Percentiles rank a stretch among this genome's conserved stretches.
phyloP scores from a whole-genome alignment of 2,329 filamentous ascomycete species.

The Beauveria varroae region DNA sequence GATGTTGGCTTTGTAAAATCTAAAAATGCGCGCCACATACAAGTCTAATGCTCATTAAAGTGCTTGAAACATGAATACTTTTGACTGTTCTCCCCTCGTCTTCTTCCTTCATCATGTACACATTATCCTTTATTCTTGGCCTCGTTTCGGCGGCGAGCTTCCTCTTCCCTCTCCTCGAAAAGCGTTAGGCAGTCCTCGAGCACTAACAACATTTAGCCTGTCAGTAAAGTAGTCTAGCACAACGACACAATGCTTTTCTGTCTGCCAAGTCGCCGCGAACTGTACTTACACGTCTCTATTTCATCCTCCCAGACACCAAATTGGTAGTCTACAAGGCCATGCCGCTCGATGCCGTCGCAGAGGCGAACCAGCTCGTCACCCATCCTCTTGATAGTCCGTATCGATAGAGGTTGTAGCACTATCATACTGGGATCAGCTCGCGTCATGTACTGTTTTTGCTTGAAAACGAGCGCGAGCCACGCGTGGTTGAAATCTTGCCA shows the following conservation, averaged over 20 bases:
- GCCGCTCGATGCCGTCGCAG: slow-evolving; percentile 79
- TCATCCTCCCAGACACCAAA: slow-evolving; percentile 95
- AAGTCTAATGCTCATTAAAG: not conserved
- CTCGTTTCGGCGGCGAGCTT: not conserved
- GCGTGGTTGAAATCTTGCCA: slow-evolving; percentile 95
- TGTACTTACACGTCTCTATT: slow-evolving; percentile 67
- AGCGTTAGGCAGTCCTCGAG: slow-evolving; percentile 37
- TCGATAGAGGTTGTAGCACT: slow-evolving; percentile 50
- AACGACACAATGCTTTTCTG: not conserved
- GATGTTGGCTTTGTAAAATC: not conserved
- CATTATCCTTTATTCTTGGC: slow-evolving; percentile 5
- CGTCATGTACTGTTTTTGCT: slow-evolving; percentile 70
- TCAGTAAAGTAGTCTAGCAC: not conserved
- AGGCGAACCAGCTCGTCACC: slow-evolving; percentile 73
- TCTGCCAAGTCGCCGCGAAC: not conserved
- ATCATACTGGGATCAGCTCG: slow-evolving; percentile 45
- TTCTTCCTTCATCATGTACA: not conserved
- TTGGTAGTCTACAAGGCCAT: slow-evolving; percentile 95
- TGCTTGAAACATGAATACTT: not conserved
- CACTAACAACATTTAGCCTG: slow-evolving; percentile 17
- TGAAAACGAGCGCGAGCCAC: slow-evolving; percentile 78
- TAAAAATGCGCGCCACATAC: not conserved
- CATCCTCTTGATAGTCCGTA: slow-evolving; percentile 67
- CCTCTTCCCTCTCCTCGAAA: slow-evolving; percentile 28
- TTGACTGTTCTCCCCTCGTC: not conserved